These are phyloP conservation scores for Byssothecium circinans DNA, from an alignment of 2,329 filamentous ascomycete genomes.

Conservation along the genomic window DNA sequence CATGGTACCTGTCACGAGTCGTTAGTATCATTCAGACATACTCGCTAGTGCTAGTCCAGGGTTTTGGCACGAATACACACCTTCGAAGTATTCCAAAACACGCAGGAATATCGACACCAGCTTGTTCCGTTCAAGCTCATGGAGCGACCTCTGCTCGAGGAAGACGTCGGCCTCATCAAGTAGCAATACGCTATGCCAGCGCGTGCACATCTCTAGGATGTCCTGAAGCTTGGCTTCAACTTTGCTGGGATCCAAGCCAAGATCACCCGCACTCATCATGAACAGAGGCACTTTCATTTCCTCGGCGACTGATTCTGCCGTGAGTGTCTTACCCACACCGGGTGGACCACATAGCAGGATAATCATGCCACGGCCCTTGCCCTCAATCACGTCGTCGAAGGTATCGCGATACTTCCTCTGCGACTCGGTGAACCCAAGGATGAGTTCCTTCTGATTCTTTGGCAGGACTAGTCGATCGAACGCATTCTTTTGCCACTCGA, in stretches of 20 bases:
- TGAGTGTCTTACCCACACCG: conserved; percentile 56
- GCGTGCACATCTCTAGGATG: conserved; percentile 52
- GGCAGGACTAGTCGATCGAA: conserved; percentile 34
- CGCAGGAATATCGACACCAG: conserved; percentile 40
- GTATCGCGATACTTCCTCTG: conserved; percentile 27
- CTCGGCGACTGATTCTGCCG: conserved; percentile 49
- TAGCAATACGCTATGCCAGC: conserved; percentile 55
- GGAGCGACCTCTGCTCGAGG: conserved; percentile 27
- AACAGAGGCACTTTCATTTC: conserved; percentile 55
- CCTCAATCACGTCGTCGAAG: conserved; percentile 39
- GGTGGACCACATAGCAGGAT: conserved; percentile 55
- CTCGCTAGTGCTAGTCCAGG: background rate
- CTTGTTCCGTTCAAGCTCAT: conserved; percentile 33
- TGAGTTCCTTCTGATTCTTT: conserved; percentile 35
- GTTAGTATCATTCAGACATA: background rate
- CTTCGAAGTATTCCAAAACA: conserved; percentile 48
- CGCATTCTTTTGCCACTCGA: conserved; percentile 33
- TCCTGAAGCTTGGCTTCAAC: conserved; percentile 51
- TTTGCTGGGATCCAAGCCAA: conserved; percentile 47
- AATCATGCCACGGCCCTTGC: conserved; percentile 57
- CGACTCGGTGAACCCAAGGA: conserved; percentile 35
- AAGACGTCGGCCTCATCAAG: conserved; percentile 54
- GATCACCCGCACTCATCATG: conserved; percentile 53
- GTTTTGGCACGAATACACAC: conserved; percentile 13
- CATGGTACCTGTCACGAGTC: conserved; percentile 23